Conservation (phyloP, 192 early-diverging fungal genomes). For the Geranomyces michiganensis region DNA sequence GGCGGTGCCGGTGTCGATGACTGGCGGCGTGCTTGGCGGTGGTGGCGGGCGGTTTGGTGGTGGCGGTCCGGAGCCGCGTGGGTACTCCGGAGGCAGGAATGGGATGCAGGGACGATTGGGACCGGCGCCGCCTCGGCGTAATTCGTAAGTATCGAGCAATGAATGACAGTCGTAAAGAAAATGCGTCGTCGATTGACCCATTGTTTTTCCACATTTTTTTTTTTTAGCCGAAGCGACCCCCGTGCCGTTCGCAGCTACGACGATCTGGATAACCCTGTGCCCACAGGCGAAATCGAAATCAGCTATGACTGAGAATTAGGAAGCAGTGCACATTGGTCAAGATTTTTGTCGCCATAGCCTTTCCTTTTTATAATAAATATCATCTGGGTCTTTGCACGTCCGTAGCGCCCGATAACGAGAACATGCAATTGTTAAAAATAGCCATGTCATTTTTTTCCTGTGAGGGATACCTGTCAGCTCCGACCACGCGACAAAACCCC, state of each 20-base stretch:
- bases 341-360: too few relatives aligned
- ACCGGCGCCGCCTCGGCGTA: constrained; percentile 22
- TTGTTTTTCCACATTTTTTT: background rate
- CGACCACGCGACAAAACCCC: too few relatives aligned
- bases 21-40: background rate
- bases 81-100: constrained; percentile 12
- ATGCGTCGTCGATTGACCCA: background rate
- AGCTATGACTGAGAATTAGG: constrained; percentile 42
- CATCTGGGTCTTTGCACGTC: too few relatives aligned
- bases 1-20: too few relatives aligned
- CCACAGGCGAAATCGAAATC: constrained; percentile 66
- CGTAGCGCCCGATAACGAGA: too few relatives aligned
- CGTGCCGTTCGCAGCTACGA: constrained; percentile 83
- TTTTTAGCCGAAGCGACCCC: constrained; percentile 45
- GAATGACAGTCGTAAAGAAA: background rate
- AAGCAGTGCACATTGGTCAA: too few relatives aligned
- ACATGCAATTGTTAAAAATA: too few relatives aligned
- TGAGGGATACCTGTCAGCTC: too few relatives aligned
- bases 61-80: constrained; percentile 18
- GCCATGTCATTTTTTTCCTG: too few relatives aligned
- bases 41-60: constrained; percentile 24
- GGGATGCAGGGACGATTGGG: constrained; percentile 15
- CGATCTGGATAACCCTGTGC: constrained; percentile 85
- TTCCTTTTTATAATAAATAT: too few relatives aligned
- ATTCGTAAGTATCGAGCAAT: constrained; percentile 26